These are phyloP conservation scores for Chytriomyces confervae DNA, from an alignment of 192 early-diverging fungal genomes.

Conservation along the genomic window DNA sequence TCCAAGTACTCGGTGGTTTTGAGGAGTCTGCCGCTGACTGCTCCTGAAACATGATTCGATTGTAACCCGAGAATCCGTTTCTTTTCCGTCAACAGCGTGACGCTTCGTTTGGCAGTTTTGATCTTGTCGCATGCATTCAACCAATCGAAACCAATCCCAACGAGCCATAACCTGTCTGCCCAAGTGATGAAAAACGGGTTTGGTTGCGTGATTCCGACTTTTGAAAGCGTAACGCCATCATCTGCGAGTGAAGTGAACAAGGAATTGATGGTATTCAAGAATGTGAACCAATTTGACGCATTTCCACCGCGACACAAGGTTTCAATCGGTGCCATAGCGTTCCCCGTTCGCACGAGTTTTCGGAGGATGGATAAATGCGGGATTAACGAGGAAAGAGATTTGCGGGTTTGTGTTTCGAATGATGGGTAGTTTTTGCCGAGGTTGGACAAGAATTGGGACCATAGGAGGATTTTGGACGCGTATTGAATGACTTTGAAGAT, in stretches of 20 bases:
- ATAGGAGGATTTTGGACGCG: conserved; percentile 72
- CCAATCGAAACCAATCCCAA: conserved; percentile 32
- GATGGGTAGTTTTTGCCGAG: neutral
- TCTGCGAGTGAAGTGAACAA: conserved; percentile 9
- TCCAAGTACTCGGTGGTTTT: conserved; percentile 7
- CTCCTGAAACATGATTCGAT: neutral
- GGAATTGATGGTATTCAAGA: conserved; percentile 10
- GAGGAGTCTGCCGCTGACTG: neutral
- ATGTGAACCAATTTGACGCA: neutral
- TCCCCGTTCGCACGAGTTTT: conserved; percentile 75
- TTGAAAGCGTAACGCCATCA: conserved; percentile 19
- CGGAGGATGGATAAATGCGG: conserved; percentile 76
- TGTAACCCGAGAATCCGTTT: conserved; percentile 10
- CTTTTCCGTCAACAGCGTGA: conserved; percentile 9
- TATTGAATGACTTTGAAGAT: conserved; percentile 80
- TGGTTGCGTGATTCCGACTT: conserved; percentile 5
- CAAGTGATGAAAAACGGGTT: neutral
- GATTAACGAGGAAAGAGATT: conserved; percentile 47
- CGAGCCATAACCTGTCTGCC: conserved; percentile 33
- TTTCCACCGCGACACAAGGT: conserved; percentile 43
- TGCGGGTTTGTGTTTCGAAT: neutral
- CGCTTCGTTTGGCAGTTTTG: neutral
- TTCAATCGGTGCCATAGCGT: conserved; percentile 70
- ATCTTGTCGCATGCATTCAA: neutral
- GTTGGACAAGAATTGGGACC: conserved; percentile 32